Evolutionary conservation across 140 eudicot species (phyloP), one percentile per base, ranked within the genome.

Genomic region (Cichorium intybus): DNA sequence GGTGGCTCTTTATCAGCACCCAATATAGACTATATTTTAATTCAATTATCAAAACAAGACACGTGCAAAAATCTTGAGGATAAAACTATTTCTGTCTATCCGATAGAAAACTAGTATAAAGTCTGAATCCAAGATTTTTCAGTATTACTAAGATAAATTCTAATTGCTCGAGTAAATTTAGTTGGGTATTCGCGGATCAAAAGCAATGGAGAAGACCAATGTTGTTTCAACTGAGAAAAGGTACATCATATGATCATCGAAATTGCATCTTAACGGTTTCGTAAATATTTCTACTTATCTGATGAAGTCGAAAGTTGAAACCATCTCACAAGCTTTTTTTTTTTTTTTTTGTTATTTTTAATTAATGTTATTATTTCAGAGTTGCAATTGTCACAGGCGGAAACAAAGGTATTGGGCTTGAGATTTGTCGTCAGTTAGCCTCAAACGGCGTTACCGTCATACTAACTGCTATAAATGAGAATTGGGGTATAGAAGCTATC

Each of bases 331-430:
- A 14, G 9, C 10, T 4, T 1, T 6, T 16, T 63, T 14, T 41
- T 1, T 7, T 60, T n/a, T 34, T 29, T 63, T 54, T 31, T 2
- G 3, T 43, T 31, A 1, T 6, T 0, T 31, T 4, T n/a, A n/a
- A n/a, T n/a, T n/a, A n/a, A n/a, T n/a, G n/a, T n/a, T n/a, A n/a
- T 15, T 21, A 21, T 72, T 65, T 17, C 43, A 79, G 84, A 43
- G 60, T 58, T 20, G 84, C 80, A 46, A 46, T 79, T 56, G 80
- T 79, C 5, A 73, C 84, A 0, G 84, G 84, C 2, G 84, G 65
- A 49, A 73, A 69, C 68, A 79, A 69, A 74, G 84, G 84, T 47
- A 68, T 79, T 22, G 84, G 84, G 24, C 28, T 78, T 0, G 83
- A 73, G 57, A 78, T 73, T 57, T 78, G 84, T 57, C 67, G 69